Conservation (phyloP, 352 stramenopile species). For the Pythium dissimile region DNA sequence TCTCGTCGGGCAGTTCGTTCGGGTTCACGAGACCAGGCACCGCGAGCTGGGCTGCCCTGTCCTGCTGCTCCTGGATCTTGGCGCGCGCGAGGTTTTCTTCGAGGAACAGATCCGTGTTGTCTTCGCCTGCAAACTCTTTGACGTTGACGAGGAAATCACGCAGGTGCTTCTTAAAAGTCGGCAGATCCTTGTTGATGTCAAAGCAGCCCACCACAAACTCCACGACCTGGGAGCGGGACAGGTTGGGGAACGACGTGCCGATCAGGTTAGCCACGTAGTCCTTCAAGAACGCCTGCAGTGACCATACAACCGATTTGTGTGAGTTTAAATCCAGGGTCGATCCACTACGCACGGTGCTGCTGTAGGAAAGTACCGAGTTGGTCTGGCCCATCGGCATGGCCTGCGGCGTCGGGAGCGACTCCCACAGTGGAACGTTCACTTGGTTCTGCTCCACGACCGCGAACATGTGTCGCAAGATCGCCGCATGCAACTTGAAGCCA, state of each 20-base stretch:
- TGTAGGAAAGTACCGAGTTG: conserved; percentile 81
- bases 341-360: conserved; percentile 3
- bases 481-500: conserved; percentile 98
- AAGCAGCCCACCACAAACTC: conserved; percentile 98
- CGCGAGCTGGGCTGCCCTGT: conserved; percentile 75
- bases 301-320: not conserved
- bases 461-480: conserved; percentile 98
- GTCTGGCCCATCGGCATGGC: conserved; percentile 61
- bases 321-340: not conserved
- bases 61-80: conserved; percentile 85
- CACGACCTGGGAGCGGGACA: conserved; percentile 91
- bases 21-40: conserved; percentile 91
- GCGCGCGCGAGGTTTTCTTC: conserved; percentile 93
- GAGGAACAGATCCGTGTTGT: conserved; percentile 96
- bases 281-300: conserved; percentile 87
- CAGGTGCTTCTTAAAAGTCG: conserved; percentile 98
- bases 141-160: conserved; percentile 99
- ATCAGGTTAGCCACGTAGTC: conserved; percentile 97
- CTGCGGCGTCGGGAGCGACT: conserved; percentile 78
- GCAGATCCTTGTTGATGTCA: conserved; percentile 96
- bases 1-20: conserved; percentile 88
- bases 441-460: conserved; percentile 95
- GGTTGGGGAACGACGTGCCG: conserved; percentile 96
- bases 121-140: conserved; percentile 97
- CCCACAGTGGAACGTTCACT: conserved; percentile 95